phyloP scores from a whole-genome alignment of 352 stramenopile genomes.

The Phytopythium kandeliae region DNA sequence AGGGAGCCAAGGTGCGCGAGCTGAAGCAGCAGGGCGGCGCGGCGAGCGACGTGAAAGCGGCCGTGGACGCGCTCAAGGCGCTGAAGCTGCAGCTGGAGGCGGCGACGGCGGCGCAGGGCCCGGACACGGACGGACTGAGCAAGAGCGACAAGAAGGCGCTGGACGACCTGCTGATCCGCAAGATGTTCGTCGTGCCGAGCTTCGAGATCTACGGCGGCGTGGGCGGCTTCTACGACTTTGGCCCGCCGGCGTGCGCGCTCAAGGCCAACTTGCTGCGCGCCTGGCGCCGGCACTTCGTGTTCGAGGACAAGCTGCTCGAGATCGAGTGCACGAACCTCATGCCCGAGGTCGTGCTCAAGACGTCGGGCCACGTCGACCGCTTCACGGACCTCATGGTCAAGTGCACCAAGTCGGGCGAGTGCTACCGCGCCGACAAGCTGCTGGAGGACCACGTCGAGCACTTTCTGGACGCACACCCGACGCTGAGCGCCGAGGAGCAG shows the following conservation, averaged over 20 bases:
- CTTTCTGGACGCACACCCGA: slow-evolving; percentile 90
- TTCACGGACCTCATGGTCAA: slow-evolving; percentile 99
- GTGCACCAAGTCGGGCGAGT: slow-evolving; percentile 95
- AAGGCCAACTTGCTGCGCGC: slow-evolving; percentile 96
- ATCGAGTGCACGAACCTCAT: slow-evolving; percentile 99
- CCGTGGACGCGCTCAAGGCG: slow-evolving; percentile 91
- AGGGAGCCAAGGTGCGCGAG: slow-evolving; percentile 92
- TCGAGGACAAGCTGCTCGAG: slow-evolving; percentile 98
- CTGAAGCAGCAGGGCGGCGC: slow-evolving; percentile 95
- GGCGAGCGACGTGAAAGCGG: slow-evolving; percentile 83
- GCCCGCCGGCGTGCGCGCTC: slow-evolving; percentile 92
- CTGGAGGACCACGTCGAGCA: slow-evolving; percentile 98
- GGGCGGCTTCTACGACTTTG: slow-evolving; percentile 98
- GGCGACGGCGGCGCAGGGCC: slow-evolving; percentile 68
- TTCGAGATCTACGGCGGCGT: slow-evolving; percentile 99
- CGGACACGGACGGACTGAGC: slow-evolving; percentile 51
- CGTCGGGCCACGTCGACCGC: slow-evolving; percentile 97
- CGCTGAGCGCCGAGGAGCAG: slow-evolving; percentile 63
- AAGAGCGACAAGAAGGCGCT: slow-evolving; percentile 89
- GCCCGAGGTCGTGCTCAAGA: slow-evolving; percentile 97
- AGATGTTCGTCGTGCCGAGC: slow-evolving; percentile 99
- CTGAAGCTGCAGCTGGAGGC: slow-evolving; percentile 90
- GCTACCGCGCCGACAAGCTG: slow-evolving; percentile 99
- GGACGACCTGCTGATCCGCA: slow-evolving; percentile 96
- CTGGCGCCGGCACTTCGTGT: slow-evolving; percentile 98